A percentile compares a stretch with the other conserved stretches of the same genome.
These are phyloP conservation scores for Plasmopara halstedii DNA, from an alignment of 352 stramenopile species.

Conservation along the genomic window DNA sequence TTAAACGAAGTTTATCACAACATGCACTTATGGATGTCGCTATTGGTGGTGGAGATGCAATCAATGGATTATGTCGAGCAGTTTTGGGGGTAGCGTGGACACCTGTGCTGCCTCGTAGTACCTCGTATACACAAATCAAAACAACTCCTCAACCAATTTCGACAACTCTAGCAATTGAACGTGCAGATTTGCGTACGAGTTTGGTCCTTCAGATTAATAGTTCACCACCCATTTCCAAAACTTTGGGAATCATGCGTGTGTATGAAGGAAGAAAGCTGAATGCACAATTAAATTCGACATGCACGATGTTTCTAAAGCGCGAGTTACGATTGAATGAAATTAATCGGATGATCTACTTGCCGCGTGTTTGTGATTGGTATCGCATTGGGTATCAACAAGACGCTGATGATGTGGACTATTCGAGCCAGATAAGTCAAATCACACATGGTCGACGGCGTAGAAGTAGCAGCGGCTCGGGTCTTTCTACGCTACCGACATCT, in stretches of 20 bases:
- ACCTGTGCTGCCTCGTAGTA: constrained; percentile 30
- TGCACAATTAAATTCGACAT: constrained; percentile 63
- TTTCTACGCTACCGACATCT: constrained; percentile 25
- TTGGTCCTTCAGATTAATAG: constrained; percentile 80
- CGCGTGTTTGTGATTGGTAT: constrained; percentile 58
- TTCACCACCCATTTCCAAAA: constrained; percentile 9
- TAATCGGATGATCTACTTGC: constrained; percentile 41
- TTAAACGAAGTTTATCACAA: constrained; percentile 14
- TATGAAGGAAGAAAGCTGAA: constrained; percentile 55
- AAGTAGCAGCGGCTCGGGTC: constrained; percentile 11
- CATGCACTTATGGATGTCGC: constrained; percentile 27
- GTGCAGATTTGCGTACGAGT: constrained; percentile 71
- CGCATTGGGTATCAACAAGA: constrained; percentile 21
- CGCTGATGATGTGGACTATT: constrained; percentile 10
- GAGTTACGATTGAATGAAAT: constrained; percentile 35
- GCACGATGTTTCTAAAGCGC: constrained; percentile 31
- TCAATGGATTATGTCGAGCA: constrained; percentile 15
- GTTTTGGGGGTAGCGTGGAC: constrained; percentile 15
- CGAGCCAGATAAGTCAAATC: constrained; percentile 8
- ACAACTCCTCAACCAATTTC: constrained; percentile 24
- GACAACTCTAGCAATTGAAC: constrained; percentile 21
- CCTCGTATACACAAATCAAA: constrained; percentile 21
- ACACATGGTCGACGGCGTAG: constrained; percentile 6
- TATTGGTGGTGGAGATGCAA: constrained; percentile 16
- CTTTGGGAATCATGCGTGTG: constrained; percentile 43